Evolutionary conservation across 2,329 filamentous ascomycete genomes (phyloP).

Genomic region (Diaporthe capsici): DNA sequence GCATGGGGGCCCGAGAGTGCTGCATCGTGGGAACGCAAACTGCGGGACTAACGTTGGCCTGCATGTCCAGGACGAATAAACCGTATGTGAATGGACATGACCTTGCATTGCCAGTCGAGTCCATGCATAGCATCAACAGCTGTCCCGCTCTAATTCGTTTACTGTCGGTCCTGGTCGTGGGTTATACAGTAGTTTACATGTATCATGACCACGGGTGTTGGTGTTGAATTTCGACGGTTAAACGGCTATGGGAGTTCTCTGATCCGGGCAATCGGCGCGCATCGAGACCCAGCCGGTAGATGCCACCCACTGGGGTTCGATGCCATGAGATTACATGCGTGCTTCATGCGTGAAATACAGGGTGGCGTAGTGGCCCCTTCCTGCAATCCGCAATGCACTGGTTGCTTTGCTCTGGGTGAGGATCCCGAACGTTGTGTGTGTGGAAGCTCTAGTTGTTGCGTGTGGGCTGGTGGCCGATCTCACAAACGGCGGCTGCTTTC

Average conservation of each 20-base stretch:
- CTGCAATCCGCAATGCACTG: neutral
- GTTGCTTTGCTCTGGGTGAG: neutral
- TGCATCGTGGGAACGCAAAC: slow-evolving; percentile 18
- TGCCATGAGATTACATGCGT: neutral
- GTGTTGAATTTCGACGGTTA: slow-evolving; percentile 1
- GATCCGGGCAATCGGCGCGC: neutral
- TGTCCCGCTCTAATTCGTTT: slow-evolving; percentile 24
- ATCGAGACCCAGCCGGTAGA: neutral
- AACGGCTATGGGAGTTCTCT: slow-evolving; percentile 18
- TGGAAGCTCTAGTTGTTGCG: neutral
- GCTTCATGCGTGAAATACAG: neutral
- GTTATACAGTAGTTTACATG: slow-evolving; percentile 13
- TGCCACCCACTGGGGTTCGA: too few relatives aligned
- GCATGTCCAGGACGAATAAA: slow-evolving; percentile 26
- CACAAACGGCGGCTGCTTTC: neutral
- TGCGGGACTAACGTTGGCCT: slow-evolving; percentile 24
- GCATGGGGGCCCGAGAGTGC: neutral
- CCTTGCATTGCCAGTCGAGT: slow-evolving; percentile 19
- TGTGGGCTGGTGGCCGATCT: neutral
- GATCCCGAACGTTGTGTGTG: neutral
- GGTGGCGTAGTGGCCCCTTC: neutral
- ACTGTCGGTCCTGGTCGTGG: neutral
- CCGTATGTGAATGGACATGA: slow-evolving; percentile 8
- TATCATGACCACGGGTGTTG: slow-evolving; percentile 15
- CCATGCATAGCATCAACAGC: slow-evolving; percentile 26